Base-by-base conservation (phyloP, 179 eudicot species). In the Beta corolliflora region DNA sequence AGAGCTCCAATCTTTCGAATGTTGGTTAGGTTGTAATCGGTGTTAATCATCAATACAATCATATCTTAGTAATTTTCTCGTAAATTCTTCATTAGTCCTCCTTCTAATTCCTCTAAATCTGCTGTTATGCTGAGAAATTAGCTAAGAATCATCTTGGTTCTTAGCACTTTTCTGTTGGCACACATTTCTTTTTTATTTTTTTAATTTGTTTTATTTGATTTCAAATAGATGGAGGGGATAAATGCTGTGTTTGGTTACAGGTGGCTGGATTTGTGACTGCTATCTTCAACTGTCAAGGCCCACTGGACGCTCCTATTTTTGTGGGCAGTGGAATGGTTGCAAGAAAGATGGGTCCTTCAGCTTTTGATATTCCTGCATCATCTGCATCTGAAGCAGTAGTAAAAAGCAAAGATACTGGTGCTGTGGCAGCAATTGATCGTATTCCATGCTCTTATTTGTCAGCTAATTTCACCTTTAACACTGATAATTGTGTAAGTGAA, bases 281-380 rank as follows among this genome's bases (percentile, higher is more conserved):
- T 56, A 93, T 95, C 53, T 95, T 95, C 88, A 94, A 94, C 84
- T 95, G 99, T 84, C 99, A 95, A 91, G 99, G 99, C 23, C 99
- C 99, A 59, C 84, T 95, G 85, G 99, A 94, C 81, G 94, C 97
- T 84, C 99, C 99, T 79, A 83, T 91, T 21, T 95, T 95, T 89
- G 99, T 95, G 77, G 99, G 99, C 69, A 95, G 99, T 86, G 99
- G 94, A 83, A 86, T 95, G 89, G 96, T 91, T 66, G 91, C 98
- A 64, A 91, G 98, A 86, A 95, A 95, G 86, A 90, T 89, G 83
- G 86, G 89, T 45, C 84, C 86, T 81, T 78, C 88, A 61, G 72
- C 85, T 85, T 86, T 97, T 45, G 90, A 91, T 78, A 36, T 84
- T 64, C 88, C 88, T 76, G 80, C 86, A 72, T 91, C 99, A 59